These are phyloP conservation scores for Alternaria ethzedia DNA, from an alignment of 2,329 filamentous ascomycete species.

Conservation along the genomic window DNA sequence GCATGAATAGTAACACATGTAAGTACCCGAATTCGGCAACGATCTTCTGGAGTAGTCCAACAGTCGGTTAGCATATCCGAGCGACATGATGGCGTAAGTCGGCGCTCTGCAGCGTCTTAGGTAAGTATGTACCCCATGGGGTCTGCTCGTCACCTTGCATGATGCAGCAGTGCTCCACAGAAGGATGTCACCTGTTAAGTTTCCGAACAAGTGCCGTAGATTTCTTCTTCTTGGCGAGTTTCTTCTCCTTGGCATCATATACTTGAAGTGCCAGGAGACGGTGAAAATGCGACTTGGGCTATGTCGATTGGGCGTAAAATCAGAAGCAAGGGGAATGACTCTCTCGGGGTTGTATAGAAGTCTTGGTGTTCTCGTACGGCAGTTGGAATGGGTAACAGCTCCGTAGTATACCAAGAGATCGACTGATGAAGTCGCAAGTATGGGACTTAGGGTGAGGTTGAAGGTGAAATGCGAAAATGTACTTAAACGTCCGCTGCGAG, in stretches of 20 bases:
- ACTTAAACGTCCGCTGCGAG: neutral
- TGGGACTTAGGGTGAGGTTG: neutral
- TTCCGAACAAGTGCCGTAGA: neutral
- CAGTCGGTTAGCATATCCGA: neutral
- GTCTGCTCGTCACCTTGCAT: neutral
- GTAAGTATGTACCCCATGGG: neutral
- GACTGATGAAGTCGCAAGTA: neutral
- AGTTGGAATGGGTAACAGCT: neutral
- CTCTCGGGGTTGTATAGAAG: neutral
- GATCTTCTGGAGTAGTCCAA: neutral
- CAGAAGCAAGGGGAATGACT: neutral
- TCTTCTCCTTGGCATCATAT: slow-evolving; percentile 7
- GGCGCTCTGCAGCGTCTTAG: neutral
- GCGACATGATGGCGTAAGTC: neutral
- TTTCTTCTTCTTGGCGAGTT: neutral
- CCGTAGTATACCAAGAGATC: neutral
- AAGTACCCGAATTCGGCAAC: neutral
- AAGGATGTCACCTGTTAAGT: neutral
- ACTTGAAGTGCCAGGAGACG: neutral
- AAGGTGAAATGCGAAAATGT: neutral
- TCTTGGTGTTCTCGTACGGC: slow-evolving; percentile 1
- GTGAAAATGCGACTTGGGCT: neutral
- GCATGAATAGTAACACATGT: neutral
- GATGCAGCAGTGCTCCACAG: neutral
- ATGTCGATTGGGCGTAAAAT: neutral